Percentiles rank a stretch among this genome's conserved stretches.
phyloP scores from a whole-genome alignment of 352 stramenopile genomes.

The Phytophthora niederhauseri region DNA sequence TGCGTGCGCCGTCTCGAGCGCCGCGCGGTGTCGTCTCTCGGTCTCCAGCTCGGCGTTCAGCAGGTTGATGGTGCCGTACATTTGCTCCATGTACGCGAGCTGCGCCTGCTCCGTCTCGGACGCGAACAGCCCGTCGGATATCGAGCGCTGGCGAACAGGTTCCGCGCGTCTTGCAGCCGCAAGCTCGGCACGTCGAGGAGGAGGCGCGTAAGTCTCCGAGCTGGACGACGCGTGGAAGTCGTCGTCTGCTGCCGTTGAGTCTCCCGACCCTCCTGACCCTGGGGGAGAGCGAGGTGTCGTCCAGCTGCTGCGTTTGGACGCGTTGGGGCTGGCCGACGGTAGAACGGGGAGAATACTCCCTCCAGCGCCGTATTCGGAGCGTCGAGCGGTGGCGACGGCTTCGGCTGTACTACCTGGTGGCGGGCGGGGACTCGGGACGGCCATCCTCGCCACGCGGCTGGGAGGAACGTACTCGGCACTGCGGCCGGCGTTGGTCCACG shows the following conservation, averaged over 20 bases:
- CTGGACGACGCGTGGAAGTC: constrained; percentile 18
- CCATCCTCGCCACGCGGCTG: constrained; percentile 32
- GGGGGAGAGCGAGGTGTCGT: constrained; percentile 43
- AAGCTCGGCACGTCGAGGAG: constrained; percentile 15
- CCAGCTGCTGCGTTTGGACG: constrained; percentile 54
- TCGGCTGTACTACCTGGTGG: constrained; percentile 23
- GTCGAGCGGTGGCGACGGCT: constrained; percentile 32
- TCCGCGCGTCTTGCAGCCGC: constrained; percentile 21
- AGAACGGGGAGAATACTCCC: constrained; percentile 49
- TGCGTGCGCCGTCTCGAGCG: constrained; percentile 9
- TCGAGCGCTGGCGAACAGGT: constrained; percentile 8
- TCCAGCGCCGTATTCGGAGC: constrained; percentile 23
- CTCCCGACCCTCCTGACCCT: constrained; percentile 1
- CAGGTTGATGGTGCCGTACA: constrained; percentile 65
- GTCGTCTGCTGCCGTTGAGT: constrained; percentile 5
- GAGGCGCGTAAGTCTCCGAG: constrained; percentile 20
- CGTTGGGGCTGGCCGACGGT: constrained; percentile 31
- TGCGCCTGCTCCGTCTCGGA: constrained; percentile 45
- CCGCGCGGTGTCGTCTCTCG: constrained; percentile 40
- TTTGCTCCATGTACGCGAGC: constrained; percentile 73
- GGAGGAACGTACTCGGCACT: constrained; percentile 27
- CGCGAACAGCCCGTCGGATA: constrained; percentile 15
- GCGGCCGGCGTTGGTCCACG: constrained; percentile 21
- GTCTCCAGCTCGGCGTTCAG: constrained; percentile 54
- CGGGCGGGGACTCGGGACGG: constrained; percentile 34